Evolutionary conservation across 2,329 filamentous ascomycete species (phyloP).

Genomic region (Pseudogymnoascus sp.): DNA sequence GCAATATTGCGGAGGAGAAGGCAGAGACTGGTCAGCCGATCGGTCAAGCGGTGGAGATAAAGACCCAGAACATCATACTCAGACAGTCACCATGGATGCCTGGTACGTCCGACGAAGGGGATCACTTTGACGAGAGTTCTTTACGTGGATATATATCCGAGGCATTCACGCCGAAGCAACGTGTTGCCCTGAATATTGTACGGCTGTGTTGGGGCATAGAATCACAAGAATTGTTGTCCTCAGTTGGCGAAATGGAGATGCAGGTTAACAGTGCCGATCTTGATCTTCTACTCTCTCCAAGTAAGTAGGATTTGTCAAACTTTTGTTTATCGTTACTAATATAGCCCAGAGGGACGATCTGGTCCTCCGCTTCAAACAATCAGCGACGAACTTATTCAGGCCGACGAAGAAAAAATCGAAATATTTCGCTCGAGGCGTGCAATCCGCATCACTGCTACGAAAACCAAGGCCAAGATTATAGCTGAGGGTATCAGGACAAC

Average conservation of each 20-base stretch:
- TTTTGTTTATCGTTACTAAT: neutral
- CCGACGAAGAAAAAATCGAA: conserved; percentile 22
- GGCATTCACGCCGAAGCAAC: conserved; percentile 25
- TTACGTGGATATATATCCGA: conserved; percentile 21
- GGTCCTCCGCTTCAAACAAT: conserved; percentile 19
- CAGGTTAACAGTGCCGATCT: conserved; percentile 19
- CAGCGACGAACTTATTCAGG: conserved; percentile 16
- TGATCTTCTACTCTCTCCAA: conserved; percentile 19
- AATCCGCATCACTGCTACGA: conserved; percentile 23
- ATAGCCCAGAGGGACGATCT: conserved; percentile 13
- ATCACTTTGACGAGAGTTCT: conserved; percentile 18
- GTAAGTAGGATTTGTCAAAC: conserved; percentile 16
- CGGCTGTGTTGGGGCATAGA: conserved; percentile 26
- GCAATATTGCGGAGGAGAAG: neutral
- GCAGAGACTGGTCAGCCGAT: neutral
- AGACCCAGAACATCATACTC: conserved; percentile 11
- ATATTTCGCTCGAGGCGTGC: conserved; percentile 18
- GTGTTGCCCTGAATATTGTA: conserved; percentile 19
- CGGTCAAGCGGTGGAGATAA: neutral
- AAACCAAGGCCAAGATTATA: conserved; percentile 18
- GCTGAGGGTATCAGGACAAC: conserved; percentile 17
- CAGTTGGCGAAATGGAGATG: conserved; percentile 26
- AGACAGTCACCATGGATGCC: conserved; percentile 23
- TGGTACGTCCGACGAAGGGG: conserved; percentile 17
- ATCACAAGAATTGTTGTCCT: conserved; percentile 21